A percentile compares a stretch with the other conserved stretches of the same genome.
Conservation (phyloP, 1,284 basidiomycete species). For the Trametes pubescens region DNA sequence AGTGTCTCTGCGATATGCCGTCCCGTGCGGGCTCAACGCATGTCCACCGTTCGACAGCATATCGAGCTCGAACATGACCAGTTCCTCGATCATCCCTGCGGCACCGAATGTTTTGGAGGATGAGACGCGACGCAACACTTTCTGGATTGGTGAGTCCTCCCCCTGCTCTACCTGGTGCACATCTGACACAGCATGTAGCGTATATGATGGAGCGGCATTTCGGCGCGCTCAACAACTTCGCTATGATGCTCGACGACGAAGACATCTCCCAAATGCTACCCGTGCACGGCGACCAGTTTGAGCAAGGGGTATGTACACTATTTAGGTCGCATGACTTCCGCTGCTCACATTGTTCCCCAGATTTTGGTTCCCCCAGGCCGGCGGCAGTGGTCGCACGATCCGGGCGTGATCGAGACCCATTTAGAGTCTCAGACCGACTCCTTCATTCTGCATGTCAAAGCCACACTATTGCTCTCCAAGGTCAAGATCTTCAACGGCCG, state of each 20-base stretch:
- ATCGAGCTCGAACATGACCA: conserved; percentile 60
- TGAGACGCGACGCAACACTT: conserved; percentile 72
- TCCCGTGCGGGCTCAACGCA: conserved; percentile 74
- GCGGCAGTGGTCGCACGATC: conserved; percentile 74
- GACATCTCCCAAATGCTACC: conserved; percentile 77
- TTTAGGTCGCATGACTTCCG: neutral
- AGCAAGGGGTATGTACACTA: conserved; percentile 59
- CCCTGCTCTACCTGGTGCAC: neutral
- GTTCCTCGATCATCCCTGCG: conserved; percentile 62
- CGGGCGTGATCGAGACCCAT: conserved; percentile 64
- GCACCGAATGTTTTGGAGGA: conserved; percentile 71
- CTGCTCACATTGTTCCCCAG: conserved; percentile 42
- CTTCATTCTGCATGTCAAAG: conserved; percentile 79
- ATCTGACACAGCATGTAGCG: conserved; percentile 45
- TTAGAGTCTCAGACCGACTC: conserved; percentile 73
- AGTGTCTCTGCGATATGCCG: conserved; percentile 62
- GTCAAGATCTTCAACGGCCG: conserved; percentile 79
- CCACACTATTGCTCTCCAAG: conserved; percentile 68
- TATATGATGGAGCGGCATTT: conserved; percentile 73
- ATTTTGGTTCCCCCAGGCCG: conserved; percentile 59
- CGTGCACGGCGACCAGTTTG: conserved; percentile 65
- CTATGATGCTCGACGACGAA: conserved; percentile 72
- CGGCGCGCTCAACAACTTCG: conserved; percentile 74
- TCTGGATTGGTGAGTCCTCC: conserved; percentile 57
- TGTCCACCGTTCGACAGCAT: conserved; percentile 65